These are phyloP conservation scores for Clavulina sp. DNA, from an alignment of 768 basidiomycete species.

Conservation along the genomic window DNA sequence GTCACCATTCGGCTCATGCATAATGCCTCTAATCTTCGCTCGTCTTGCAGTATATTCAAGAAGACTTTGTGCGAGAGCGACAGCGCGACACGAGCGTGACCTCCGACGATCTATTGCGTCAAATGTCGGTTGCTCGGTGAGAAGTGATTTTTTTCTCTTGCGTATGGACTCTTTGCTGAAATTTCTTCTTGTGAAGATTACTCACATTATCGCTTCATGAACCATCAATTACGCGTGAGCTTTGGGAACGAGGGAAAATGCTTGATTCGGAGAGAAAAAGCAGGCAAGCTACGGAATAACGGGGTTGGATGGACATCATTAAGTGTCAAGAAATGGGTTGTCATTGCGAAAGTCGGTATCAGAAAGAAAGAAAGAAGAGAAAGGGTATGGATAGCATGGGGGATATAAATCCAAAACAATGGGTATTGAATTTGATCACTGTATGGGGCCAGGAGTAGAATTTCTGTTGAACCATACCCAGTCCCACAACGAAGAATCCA, in stretches of 20 bases:
- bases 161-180: neutral
- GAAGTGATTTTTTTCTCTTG: slow-evolving; percentile 11
- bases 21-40: too few relatives aligned
- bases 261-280: neutral
- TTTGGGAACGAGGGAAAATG: neutral
- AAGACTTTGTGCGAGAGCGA: slow-evolving; percentile 43
- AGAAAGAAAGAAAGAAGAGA: too few relatives aligned
- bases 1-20: neutral
- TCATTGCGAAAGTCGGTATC: too few relatives aligned
- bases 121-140: slow-evolving; percentile 56
- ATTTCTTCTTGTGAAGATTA: neutral
- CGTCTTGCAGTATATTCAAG: slow-evolving; percentile 53
- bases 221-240: neutral
- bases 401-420: too few relatives aligned
- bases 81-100: slow-evolving; percentile 24
- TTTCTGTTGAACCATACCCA: too few relatives aligned
- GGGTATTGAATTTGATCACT: too few relatives aligned
- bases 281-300: neutral
- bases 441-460: too few relatives aligned
- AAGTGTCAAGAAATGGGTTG: too few relatives aligned
- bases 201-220: neutral
- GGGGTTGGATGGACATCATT: neutral
- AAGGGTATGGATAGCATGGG: too few relatives aligned
- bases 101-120: slow-evolving; percentile 45
- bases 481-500: too few relatives aligned